phyloP scores from a whole-genome alignment of 2,329 filamentous ascomycete genomes.

The Nemania sp. region DNA sequence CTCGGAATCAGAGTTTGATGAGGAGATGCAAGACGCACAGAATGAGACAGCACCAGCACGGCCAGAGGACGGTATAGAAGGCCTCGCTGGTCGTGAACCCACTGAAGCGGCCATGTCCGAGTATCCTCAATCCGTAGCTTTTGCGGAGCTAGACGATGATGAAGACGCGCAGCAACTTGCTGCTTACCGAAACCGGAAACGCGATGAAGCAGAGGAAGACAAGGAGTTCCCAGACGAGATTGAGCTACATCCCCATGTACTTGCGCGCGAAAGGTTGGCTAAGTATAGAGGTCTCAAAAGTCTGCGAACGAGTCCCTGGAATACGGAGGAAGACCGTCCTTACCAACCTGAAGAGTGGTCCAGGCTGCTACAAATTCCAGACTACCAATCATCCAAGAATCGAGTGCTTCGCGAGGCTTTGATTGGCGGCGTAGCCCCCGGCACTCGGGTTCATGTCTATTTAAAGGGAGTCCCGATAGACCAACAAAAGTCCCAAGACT shows the following conservation, averaged over 20 bases:
- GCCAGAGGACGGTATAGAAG: slow-evolving; percentile 84
- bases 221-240: slow-evolving; percentile 97
- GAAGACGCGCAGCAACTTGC: slow-evolving; percentile 76
- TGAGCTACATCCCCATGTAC: slow-evolving; percentile 84
- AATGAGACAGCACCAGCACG: slow-evolving; percentile 57
- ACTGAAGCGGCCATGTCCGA: slow-evolving; percentile 84
- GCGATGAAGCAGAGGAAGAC: slow-evolving; percentile 84
- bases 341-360: slow-evolving; percentile 91
- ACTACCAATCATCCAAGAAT: slow-evolving; percentile 85
- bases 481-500: slow-evolving; percentile 53
- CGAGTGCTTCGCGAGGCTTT: slow-evolving; percentile 79
- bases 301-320: slow-evolving; percentile 84
- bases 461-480: slow-evolving; percentile 58
- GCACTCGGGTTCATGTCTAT: slow-evolving; percentile 81
- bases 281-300: slow-evolving; percentile 93
- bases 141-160: slow-evolving; percentile 83
- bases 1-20: slow-evolving; percentile 76
- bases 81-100: slow-evolving; percentile 65
- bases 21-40: slow-evolving; percentile 51
- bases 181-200: slow-evolving; percentile 77
- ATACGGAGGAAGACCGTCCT: slow-evolving; percentile 82
- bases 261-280: slow-evolving; percentile 81
- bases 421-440: slow-evolving; percentile 83
- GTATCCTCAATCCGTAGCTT: slow-evolving; percentile 92
- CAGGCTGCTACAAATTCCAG: slow-evolving; percentile 80